These are phyloP conservation scores for Alternaria tenuissima DNA, from an alignment of 2,329 filamentous ascomycete species.

Conservation along the genomic window DNA sequence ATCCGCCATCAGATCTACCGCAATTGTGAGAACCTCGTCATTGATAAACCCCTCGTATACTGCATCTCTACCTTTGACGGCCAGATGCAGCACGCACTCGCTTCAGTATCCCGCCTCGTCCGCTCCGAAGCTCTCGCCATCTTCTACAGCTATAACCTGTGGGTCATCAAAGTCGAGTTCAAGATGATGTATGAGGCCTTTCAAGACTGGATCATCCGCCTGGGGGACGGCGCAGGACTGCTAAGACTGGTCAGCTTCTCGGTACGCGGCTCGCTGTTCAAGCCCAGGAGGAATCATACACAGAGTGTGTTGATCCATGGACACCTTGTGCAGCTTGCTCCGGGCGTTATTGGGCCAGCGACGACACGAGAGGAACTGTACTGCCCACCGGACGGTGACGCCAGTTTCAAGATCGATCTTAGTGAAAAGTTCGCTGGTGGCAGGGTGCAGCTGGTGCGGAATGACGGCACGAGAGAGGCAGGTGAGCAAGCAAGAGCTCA, in stretches of 20 bases:
- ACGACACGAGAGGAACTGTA: slow-evolving; percentile 31
- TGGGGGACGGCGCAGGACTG: slow-evolving; percentile 41
- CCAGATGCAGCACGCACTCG: slow-evolving; percentile 50
- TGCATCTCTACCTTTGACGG: slow-evolving; percentile 50
- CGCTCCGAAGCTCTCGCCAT: slow-evolving; percentile 50
- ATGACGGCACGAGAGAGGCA: slow-evolving; percentile 44
- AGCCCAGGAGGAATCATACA: slow-evolving; percentile 37
- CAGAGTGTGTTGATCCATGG: slow-evolving; percentile 32
- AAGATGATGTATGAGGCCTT: slow-evolving; percentile 52
- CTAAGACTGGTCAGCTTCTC: slow-evolving; percentile 46
- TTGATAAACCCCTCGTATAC: slow-evolving; percentile 51
- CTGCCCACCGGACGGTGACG: slow-evolving; percentile 47
- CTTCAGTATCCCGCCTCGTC: slow-evolving; percentile 45
- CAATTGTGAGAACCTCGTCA: slow-evolving; percentile 46
- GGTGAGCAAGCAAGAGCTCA: slow-evolving; percentile 36
- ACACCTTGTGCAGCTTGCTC: slow-evolving; percentile 31
- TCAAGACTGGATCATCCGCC: slow-evolving; percentile 49
- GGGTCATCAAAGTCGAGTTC: slow-evolving; percentile 52
- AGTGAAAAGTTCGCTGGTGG: slow-evolving; percentile 48
- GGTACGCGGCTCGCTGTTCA: slow-evolving; percentile 46
- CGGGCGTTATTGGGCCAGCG: slow-evolving; percentile 17
- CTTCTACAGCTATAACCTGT: slow-evolving; percentile 52
- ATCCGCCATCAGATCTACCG: slow-evolving; percentile 51
- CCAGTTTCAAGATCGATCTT: slow-evolving; percentile 48
- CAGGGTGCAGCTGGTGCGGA: slow-evolving; percentile 41